Evolutionary conservation across 1,139 yeast genomes (phyloP), one percentile per base, ranked within the genome.

Genomic region (Geotrichum siamense): DNA sequence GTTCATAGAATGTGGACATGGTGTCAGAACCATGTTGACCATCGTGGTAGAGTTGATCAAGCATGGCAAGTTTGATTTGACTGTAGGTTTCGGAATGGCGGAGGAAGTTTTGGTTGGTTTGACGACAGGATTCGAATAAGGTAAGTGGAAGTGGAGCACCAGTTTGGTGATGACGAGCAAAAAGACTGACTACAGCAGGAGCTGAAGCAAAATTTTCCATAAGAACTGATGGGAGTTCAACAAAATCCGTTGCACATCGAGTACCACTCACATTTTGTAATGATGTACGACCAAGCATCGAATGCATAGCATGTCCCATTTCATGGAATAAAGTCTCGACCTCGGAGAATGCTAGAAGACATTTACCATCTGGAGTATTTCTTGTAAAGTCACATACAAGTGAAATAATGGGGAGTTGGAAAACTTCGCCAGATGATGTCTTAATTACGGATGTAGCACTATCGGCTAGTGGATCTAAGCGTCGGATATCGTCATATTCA

Each of bases 281-380:
- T 38, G 79, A 74, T 0, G 98, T 91, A 50, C 91, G 72, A 0
- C 97, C 98, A 23, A 91, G 68, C 96, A 91, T 89, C 5, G 96
- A 86, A 62, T 91, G 98, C 78, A 91, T 83, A 1, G 98, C 98
- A 64, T 91, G 99, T 1, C 99, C 99, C 95, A 91, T 87, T 63
- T 91, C 99, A 63, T 91, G 99, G 67, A 93, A 91, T 27, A 91
- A 67, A 0, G 98, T 91, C 57, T 89, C 95, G 3, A 91, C 89
- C 57, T 93, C 97, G 47, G 74, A 77, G 49, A 85, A 70, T 6
- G 81, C 70, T 33, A 91, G 65, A 21, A 85, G 67, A 39, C 80
- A 71, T 16, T 60, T 57, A 6, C 39, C 39, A 12, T 20, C 38
- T 8, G 28, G 12, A 23, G 20, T 15, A 28, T 43, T 39, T n/a